Evolutionary conservation across 1,284 basidiomycete genomes (phyloP).

Genomic region (Pyrrhoderma lamaoense): DNA sequence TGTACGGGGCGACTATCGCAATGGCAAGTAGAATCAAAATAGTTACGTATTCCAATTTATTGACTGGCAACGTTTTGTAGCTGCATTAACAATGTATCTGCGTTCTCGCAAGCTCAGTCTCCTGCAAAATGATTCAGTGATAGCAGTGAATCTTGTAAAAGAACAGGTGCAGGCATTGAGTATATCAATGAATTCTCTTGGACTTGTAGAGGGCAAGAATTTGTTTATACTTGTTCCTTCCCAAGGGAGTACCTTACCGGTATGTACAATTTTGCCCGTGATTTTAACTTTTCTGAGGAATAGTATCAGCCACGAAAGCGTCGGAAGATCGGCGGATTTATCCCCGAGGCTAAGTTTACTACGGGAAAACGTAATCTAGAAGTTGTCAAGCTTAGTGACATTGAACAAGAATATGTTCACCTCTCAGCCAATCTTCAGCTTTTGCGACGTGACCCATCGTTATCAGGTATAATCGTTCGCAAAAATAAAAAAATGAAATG

Average conservation of each 20-base stretch:
- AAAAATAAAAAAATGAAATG: not conserved
- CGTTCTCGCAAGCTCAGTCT: conserved; percentile 76
- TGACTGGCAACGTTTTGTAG: conserved; percentile 35
- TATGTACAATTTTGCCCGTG: conserved; percentile 30
- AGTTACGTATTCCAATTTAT: conserved; percentile 14
- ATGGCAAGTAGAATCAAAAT: conserved; percentile 48
- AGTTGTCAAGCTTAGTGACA: conserved; percentile 74
- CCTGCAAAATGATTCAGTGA: conserved; percentile 33
- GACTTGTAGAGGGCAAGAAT: conserved; percentile 72
- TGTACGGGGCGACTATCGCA: conserved; percentile 79
- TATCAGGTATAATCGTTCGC: conserved; percentile 35
- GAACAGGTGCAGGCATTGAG: conserved; percentile 80
- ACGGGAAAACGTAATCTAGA: conserved; percentile 60
- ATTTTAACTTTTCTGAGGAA: conserved; percentile 21
- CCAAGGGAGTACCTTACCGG: conserved; percentile 31
- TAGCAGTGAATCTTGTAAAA: conserved; percentile 50
- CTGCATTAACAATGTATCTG: conserved; percentile 91
- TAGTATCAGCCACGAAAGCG: conserved; percentile 48
- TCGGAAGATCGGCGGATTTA: conserved; percentile 62
- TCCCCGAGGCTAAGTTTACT: conserved; percentile 70
- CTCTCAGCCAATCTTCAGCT: conserved; percentile 77
- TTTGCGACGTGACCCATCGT: conserved; percentile 50
- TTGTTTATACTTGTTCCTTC: conserved; percentile 77
- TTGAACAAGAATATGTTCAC: conserved; percentile 80
- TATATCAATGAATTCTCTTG: conserved; percentile 85